Conservation (phyloP, 441 rosid species). For the Brassica balearica region DNA sequence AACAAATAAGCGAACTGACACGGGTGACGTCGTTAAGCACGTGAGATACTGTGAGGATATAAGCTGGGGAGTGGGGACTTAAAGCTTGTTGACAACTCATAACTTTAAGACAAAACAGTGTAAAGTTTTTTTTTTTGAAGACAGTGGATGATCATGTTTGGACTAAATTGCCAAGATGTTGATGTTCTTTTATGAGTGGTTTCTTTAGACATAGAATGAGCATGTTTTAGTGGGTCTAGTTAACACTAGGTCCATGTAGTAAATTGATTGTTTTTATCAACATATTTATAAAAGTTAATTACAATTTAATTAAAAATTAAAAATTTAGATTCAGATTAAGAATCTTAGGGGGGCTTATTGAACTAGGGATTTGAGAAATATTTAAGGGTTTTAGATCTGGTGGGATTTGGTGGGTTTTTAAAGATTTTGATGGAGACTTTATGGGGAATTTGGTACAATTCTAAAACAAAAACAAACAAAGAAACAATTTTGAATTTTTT, state of each 20-base stretch:
- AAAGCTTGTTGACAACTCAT: conserved; percentile 59
- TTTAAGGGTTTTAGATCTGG: not conserved
- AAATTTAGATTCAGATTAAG: not conserved
- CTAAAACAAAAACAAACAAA: not conserved
- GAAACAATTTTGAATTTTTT: not conserved
- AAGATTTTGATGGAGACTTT: not conserved
- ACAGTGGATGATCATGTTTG: not conserved
- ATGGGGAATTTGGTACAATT: too few species aligned
- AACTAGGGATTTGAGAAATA: not conserved
- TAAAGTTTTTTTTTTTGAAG: not conserved
- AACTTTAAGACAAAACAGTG: not conserved
- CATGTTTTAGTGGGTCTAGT: not conserved
- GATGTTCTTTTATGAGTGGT: not conserved
- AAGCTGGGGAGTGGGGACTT: conserved; percentile 57
- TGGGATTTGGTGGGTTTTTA: not conserved
- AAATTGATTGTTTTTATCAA: not conserved
- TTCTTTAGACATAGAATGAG: not conserved
- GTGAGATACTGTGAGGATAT: conserved; percentile 75
- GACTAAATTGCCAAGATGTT: not conserved
- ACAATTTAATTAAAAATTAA: not conserved
- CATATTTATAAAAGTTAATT: not conserved
- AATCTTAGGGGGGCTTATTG: not conserved
- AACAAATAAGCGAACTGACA: conserved; percentile 66
- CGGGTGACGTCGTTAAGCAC: conserved; percentile 60
- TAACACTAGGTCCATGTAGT: not conserved